Conservation (phyloP, 2,329 filamentous ascomycete species). For the Fusarium chaquense region DNA sequence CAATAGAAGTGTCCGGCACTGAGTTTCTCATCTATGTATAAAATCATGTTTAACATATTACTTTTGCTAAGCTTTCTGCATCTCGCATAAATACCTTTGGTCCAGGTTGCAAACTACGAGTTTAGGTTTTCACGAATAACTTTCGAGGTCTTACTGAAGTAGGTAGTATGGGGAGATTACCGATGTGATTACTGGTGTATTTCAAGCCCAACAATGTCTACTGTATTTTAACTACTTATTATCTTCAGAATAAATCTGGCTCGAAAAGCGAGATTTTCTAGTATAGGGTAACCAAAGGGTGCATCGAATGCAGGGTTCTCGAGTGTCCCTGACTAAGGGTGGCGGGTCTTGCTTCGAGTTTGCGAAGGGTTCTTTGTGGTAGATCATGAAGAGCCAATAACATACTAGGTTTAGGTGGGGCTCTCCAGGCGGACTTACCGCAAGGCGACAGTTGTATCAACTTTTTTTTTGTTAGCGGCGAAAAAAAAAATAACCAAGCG, state of each 20-base stretch:
- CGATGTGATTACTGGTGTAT: background rate
- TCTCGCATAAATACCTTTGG: background rate
- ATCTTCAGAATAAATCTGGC: background rate
- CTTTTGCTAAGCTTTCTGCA: background rate
- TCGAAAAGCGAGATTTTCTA: background rate
- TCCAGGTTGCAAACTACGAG: background rate
- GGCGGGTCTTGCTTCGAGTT: conserved; percentile 20
- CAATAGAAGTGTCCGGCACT: background rate
- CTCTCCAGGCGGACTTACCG: conserved; percentile 41
- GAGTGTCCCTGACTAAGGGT: conserved; percentile 28
- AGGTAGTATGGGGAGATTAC: rapidly evolving
- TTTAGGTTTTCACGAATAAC: background rate
- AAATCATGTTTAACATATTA: no score
- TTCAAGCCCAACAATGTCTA: background rate
- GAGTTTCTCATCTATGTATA: background rate
- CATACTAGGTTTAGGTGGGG: background rate
- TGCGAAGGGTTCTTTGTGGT: conserved; percentile 23
- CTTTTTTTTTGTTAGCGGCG: conserved; percentile 46
- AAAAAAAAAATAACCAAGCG: conserved; percentile 47
- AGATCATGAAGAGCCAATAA: background rate
- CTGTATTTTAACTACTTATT: no score
- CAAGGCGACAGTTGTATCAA: conserved; percentile 34
- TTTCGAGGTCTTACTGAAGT: background rate
- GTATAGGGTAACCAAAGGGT: conserved; percentile 13
- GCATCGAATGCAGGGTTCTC: background rate